Conservation (phyloP, 176 grass and related monocot species). For the Otatea glauca region DNA sequence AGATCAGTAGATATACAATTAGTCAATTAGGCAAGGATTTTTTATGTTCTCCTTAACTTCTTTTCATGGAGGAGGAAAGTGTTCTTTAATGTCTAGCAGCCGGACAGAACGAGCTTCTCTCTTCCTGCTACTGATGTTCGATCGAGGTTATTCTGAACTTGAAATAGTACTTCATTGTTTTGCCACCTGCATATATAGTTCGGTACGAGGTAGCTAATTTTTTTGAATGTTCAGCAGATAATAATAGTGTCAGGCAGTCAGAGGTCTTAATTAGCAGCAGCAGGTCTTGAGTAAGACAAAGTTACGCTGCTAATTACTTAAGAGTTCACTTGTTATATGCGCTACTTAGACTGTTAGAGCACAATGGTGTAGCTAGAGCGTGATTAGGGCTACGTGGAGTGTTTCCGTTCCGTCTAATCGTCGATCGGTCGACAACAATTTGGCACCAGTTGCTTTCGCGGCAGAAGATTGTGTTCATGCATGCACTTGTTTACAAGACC, state of each 20-base stretch:
- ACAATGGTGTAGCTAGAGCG: not conserved
- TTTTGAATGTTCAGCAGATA: slow-evolving; percentile 10
- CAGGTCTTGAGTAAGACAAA: not conserved
- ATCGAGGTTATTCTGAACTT: slow-evolving; percentile 4
- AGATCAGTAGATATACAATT: not conserved
- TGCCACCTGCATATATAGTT: not conserved
- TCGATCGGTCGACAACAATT: slow-evolving; percentile 26
- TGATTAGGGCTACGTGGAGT: slow-evolving; percentile 34
- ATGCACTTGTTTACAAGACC: not conserved
- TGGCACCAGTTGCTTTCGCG: slow-evolving; percentile 36
- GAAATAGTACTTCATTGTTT: slow-evolving; percentile 14
- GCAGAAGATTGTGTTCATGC: slow-evolving; percentile 24
- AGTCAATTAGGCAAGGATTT: slow-evolving; percentile 50
- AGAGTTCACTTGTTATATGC: not conserved
- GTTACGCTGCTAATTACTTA: not conserved
- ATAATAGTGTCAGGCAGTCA: not conserved
- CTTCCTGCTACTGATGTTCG: slow-evolving; percentile 12
- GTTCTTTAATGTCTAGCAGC: slow-evolving; percentile 40
- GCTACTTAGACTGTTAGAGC: not conserved
- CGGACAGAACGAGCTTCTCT: slow-evolving; percentile 8
- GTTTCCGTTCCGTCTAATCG: slow-evolving; percentile 1
- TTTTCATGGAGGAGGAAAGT: slow-evolving; percentile 51
- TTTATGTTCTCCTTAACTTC: slow-evolving; percentile 50
- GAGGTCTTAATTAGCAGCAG: slow-evolving; percentile 12
- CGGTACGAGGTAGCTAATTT: slow-evolving; percentile 34